These are phyloP conservation scores for Lachancea sp. DNA, from an alignment of 805 yeast genomes.

Conservation along the genomic window DNA sequence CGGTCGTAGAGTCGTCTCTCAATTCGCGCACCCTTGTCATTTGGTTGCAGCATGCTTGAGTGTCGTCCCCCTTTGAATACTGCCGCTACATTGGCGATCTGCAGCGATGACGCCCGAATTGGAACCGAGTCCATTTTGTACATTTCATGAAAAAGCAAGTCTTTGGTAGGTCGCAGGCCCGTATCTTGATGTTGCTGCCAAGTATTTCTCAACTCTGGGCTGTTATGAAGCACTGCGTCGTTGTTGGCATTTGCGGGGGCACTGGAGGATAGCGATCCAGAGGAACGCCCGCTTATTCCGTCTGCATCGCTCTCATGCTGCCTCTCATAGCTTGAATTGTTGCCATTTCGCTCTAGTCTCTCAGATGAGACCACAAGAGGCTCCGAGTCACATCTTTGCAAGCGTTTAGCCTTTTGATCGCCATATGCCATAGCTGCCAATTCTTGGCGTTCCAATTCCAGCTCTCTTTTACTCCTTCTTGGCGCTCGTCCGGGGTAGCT, in stretches of 20 bases:
- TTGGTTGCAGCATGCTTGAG: conserved; percentile 23
- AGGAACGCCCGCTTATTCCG: background rate
- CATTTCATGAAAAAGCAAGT: conserved; percentile 10
- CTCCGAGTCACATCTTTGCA: background rate
- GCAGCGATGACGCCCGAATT: conserved; percentile 25
- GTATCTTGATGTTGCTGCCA: background rate
- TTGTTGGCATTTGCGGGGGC: background rate
- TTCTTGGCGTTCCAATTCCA: conserved; percentile 10
- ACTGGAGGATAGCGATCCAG: background rate
- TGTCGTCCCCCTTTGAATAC: conserved; percentile 28
- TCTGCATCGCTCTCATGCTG: background rate
- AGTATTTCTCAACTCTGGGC: background rate
- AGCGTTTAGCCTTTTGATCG: background rate
- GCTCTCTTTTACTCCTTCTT: conserved; percentile 34
- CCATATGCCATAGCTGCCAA: background rate
- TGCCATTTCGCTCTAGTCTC: background rate
- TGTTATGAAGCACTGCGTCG: background rate
- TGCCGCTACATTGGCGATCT: conserved; percentile 27
- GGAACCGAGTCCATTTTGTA: conserved; percentile 23
- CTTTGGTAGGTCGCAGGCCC: conserved; percentile 3
- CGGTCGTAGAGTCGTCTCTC: conserved; percentile 32
- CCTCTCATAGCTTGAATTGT: background rate
- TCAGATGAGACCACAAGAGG: background rate
- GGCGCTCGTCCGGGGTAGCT: conserved; percentile 40
- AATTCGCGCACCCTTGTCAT: conserved; percentile 25